These are phyloP conservation scores for Typha latifolia DNA, from an alignment of 176 grass and related monocot genomes.

Conservation along the genomic window DNA sequence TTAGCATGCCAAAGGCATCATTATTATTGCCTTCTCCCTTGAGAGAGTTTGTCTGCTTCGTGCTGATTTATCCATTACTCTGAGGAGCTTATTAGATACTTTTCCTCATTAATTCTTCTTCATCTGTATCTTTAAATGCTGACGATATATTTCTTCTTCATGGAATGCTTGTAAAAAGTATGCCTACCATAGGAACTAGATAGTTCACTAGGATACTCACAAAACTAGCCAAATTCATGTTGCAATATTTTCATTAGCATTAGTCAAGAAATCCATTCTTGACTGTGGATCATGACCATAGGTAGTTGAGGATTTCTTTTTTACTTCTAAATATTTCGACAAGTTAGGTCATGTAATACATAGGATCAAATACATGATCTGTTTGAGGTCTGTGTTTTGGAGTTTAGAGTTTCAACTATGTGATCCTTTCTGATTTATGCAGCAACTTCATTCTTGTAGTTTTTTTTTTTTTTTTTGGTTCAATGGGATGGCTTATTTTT, in stretches of 20 bases:
- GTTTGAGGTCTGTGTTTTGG: background rate
- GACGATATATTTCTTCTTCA: background rate
- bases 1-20: no score
- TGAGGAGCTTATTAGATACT: background rate
- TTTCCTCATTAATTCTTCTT: background rate
- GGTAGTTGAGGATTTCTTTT: background rate
- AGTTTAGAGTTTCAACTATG: background rate
- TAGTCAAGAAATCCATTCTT: background rate
- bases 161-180: background rate
- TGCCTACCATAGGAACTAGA: background rate
- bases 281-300: background rate
- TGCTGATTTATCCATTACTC: background rate
- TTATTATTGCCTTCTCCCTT: no score
- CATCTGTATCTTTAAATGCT: background rate
- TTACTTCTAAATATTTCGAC: background rate
- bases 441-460: background rate
- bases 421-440: background rate
- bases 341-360: background rate
- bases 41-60: background rate
- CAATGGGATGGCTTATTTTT: background rate
- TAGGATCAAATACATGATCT: background rate
- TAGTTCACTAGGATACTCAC: background rate
- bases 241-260: background rate
- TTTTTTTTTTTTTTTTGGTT: background rate
- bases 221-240: background rate